Conservation (phyloP, 352 stramenopile species). For the Phytophthora citrophthora region DNA sequence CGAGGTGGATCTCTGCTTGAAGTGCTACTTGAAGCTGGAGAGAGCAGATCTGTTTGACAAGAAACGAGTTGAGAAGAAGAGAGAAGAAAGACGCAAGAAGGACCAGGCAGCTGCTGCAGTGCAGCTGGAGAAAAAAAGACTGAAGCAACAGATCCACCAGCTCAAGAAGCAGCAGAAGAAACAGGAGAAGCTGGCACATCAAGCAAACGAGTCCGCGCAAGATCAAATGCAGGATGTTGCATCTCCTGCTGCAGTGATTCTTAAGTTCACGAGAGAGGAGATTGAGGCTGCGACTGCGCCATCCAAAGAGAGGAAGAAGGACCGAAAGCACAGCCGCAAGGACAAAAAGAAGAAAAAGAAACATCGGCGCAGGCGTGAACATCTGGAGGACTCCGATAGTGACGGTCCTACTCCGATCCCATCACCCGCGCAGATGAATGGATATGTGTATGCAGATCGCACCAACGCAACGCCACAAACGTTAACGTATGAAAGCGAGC, state of each 20-base stretch:
- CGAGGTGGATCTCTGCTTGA: slow-evolving; percentile 64
- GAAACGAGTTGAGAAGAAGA: slow-evolving; percentile 52
- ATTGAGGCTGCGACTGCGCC: slow-evolving; percentile 35
- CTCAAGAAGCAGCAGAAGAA: slow-evolving; percentile 73
- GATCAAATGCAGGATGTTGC: slow-evolving; percentile 8
- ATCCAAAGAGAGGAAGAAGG: slow-evolving; percentile 54
- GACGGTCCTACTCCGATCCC: slow-evolving; percentile 51
- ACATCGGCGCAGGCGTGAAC: slow-evolving; percentile 45
- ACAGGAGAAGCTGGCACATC: slow-evolving; percentile 51
- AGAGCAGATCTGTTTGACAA: slow-evolving; percentile 66
- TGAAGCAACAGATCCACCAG: slow-evolving; percentile 53
- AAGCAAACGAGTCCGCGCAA: slow-evolving; percentile 1
- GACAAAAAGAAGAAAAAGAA: slow-evolving; percentile 65
- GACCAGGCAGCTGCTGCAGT: slow-evolving; percentile 14
- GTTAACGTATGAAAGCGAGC: slow-evolving; percentile 19
- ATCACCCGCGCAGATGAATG: slow-evolving; percentile 53
- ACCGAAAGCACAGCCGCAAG: slow-evolving; percentile 63
- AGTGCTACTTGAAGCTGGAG: slow-evolving; percentile 78
- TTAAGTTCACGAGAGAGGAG: slow-evolving; percentile 48
- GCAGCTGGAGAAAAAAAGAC: slow-evolving; percentile 49
- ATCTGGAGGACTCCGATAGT: slow-evolving; percentile 57
- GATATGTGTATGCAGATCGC: slow-evolving; percentile 52
- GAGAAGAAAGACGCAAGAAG: slow-evolving; percentile 37
- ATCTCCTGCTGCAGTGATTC: slow-evolving; percentile 14
- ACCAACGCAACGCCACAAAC: slow-evolving; percentile 17